Evolutionary conservation across 2,329 filamentous ascomycete genomes (phyloP), one percentile per base, ranked within the genome.

Genomic region (Pseudodiploospora longispora): DNA sequence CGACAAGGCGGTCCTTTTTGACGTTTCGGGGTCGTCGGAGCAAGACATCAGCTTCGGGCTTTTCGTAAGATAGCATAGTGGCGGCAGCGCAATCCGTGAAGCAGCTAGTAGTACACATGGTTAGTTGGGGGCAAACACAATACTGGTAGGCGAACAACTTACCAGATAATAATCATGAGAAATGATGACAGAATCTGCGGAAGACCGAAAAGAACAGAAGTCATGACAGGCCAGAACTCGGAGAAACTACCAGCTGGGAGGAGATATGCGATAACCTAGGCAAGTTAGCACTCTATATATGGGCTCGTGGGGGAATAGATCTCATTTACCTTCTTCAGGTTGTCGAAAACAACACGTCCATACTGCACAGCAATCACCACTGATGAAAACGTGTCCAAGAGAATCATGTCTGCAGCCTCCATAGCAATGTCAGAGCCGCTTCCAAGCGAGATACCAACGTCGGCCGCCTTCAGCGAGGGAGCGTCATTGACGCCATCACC

Each of bases 401-500:
- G 73, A 28, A 94, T 83, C 70, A 94, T 93, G 43, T 85, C 83
- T 0, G 87, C 85, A 0, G 85, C 85, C 42, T 84, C 85, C 50
- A 93, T 81, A 4, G 88, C 88, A 32, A 94, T 84, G 58, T 94
- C 88, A 0, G 83, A 87, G 4, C 87, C 87, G 1, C 80, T 83
- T 2, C 85, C 85, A 53, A 94, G 80, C 1, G 87, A 85, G 48
- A 95, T 91, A 45, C 86, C 86, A 1, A 94, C 80, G 53, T 95
- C 87, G 10, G 88, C 86, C 1, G 82, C 81, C 2, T 84, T 80
- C 4, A 95, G 75, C 2, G 87, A 87, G 0, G 87, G 87, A 0
- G 87, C 84, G 57, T 95, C 88, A 55, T 94, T 94, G 52, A 91
- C 87, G 12, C 88, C 87, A 53, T 94, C 87, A 33, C 87, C 88